Conservation (phyloP, 805 yeast species). For the Teunomyces barrocoloradensis region DNA sequence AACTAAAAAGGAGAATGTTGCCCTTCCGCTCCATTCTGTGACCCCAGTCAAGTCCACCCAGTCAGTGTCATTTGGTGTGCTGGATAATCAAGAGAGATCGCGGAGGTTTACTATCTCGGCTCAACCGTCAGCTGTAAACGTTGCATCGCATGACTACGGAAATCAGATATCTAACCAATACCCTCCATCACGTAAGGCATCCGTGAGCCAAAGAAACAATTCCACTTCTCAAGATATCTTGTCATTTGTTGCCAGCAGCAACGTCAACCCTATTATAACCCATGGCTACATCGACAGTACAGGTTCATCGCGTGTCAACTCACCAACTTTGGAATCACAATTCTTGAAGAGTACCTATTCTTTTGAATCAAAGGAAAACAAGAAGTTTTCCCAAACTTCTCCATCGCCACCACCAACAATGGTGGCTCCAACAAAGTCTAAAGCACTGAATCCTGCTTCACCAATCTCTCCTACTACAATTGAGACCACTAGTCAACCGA, state of each 20-base stretch:
- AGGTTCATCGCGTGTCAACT: conserved; percentile 15
- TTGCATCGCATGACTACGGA: conserved; percentile 12
- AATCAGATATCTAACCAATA: neutral
- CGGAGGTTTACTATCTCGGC: conserved; percentile 44
- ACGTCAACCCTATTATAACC: conserved; percentile 1
- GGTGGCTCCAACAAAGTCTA: conserved; percentile 8
- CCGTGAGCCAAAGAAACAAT: conserved; percentile 7
- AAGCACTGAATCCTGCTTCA: neutral
- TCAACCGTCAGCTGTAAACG: conserved; percentile 37
- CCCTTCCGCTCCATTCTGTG: conserved; percentile 4
- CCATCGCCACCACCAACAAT: conserved; percentile 5
- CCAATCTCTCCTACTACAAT: conserved; percentile 4
- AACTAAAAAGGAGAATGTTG: neutral
- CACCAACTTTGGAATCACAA: conserved; percentile 18
- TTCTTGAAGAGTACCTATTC: conserved; percentile 7
- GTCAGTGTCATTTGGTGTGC: conserved; percentile 36
- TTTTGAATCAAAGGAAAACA: conserved; percentile 4
- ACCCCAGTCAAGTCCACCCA: conserved; percentile 7
- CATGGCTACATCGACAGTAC: conserved; percentile 9
- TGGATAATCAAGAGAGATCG: conserved; percentile 33
- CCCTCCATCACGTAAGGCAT: conserved; percentile 13
- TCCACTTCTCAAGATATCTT: conserved; percentile 9
- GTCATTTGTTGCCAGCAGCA: conserved; percentile 7
- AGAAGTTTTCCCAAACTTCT: neutral
- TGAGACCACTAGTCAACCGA: conserved; percentile 17